Conservation (phyloP, 2,329 filamentous ascomycete genomes). For the Colletotrichum spinosum region DNA sequence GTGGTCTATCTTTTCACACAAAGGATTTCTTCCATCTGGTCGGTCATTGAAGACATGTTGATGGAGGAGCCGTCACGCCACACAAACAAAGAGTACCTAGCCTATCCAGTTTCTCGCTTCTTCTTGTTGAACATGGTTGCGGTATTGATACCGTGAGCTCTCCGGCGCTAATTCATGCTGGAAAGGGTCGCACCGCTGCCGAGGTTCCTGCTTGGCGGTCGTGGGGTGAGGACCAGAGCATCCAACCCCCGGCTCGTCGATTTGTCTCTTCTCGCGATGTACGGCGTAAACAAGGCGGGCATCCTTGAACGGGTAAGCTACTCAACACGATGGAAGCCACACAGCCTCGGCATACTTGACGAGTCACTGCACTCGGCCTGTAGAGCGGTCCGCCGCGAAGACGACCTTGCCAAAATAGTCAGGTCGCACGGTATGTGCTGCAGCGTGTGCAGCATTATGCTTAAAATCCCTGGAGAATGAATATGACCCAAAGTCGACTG, state of each 20-base stretch:
- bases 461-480: too few relatives aligned
- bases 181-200: background rate
- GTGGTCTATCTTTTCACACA: too few relatives aligned
- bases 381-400: background rate
- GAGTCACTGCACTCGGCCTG: background rate
- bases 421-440: background rate
- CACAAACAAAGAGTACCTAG: background rate
- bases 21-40: too few relatives aligned
- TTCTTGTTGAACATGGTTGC: background rate
- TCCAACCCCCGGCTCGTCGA: too few relatives aligned
- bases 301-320: too few relatives aligned
- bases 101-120: background rate
- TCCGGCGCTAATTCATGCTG: background rate
- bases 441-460: too few relatives aligned
- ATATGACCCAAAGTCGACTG: too few relatives aligned
- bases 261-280: too few relatives aligned
- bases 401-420: background rate
- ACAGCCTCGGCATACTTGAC: background rate
- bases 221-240: slow-evolving; percentile 1
- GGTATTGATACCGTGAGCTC: background rate
- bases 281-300: too few relatives aligned
- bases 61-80: too few relatives aligned
- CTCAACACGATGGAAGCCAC: background rate
- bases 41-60: too few relatives aligned
- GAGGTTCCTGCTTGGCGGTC: background rate